Conservation (phyloP, 176 grass and related monocot genomes). For the Metroxylon sagu region DNA sequence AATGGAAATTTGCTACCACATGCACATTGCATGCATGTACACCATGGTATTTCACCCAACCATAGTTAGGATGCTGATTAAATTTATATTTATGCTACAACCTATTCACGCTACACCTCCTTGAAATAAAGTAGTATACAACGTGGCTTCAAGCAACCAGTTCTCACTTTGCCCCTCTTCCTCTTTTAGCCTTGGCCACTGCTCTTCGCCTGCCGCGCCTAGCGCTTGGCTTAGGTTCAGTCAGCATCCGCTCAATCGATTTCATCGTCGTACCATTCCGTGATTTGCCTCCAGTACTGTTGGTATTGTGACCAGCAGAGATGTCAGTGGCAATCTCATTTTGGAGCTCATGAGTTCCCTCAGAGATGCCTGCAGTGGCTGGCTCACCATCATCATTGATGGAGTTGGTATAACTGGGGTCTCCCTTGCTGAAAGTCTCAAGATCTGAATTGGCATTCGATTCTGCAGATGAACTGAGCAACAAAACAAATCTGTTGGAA, state of each 20-base stretch:
- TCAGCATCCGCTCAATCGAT: conserved; percentile 9
- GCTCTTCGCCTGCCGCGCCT: conserved; percentile 37
- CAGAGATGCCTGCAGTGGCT: neutral
- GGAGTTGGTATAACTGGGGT: conserved; percentile 43
- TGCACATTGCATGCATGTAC: too few species aligned
- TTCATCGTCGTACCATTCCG: conserved; percentile 24
- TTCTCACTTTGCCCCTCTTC: conserved; percentile 18
- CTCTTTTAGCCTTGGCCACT: conserved; percentile 22
- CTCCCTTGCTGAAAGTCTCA: conserved; percentile 42
- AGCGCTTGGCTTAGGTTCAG: neutral
- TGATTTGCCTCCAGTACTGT: conserved; percentile 7
- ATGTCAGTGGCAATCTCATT: neutral
- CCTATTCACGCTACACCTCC: too few species aligned
- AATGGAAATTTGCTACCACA: too few species aligned
- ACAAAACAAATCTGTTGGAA: neutral
- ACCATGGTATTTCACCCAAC: too few species aligned
- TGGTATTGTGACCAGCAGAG: neutral
- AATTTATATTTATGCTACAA: too few species aligned
- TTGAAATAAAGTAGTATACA: too few species aligned
- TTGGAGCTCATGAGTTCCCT: neutral
- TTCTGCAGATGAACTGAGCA: conserved; percentile 35
- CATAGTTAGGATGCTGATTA: too few species aligned
- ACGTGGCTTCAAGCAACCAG: too few species aligned
- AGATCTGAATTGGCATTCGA: conserved; percentile 48
- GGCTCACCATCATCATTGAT: conserved; percentile 21